Conservation (phyloP, 2,329 filamentous ascomycete species). For the Xylariaceae sp. region DNA sequence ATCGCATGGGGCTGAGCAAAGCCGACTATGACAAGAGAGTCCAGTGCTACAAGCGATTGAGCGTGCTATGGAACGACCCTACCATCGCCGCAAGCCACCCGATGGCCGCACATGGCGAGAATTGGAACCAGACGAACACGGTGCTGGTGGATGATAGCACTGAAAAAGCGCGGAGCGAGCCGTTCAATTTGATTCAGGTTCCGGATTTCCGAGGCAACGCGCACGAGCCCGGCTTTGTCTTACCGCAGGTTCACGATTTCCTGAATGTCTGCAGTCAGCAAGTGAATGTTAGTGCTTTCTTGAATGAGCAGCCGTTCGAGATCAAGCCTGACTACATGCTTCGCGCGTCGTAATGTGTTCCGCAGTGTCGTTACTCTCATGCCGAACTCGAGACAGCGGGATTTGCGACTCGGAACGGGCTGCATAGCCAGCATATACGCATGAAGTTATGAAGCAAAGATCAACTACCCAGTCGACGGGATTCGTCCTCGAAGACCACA, state of each 20-base stretch:
- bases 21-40: slow-evolving; percentile 66
- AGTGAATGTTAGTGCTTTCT: slow-evolving; percentile 59
- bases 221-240: slow-evolving; percentile 41
- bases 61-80: slow-evolving; percentile 62
- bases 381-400: not conserved
- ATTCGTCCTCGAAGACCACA: too few species aligned
- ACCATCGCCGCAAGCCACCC: slow-evolving; percentile 44
- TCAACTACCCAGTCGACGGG: not conserved
- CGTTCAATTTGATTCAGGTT: slow-evolving; percentile 74
- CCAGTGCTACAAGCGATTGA: slow-evolving; percentile 86
- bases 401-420: not conserved
- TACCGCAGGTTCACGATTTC: slow-evolving; percentile 60
- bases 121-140: slow-evolving; percentile 82
- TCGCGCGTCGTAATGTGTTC: not conserved
- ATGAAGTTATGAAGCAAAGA: slow-evolving; percentile 1
- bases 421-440: not conserved
- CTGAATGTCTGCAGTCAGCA: slow-evolving; percentile 52
- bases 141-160: slow-evolving; percentile 81
- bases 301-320: slow-evolving; percentile 49
- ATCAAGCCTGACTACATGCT: slow-evolving; percentile 31
- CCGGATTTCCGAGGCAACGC: slow-evolving; percentile 64
- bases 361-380: not conserved
- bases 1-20: slow-evolving; percentile 63
- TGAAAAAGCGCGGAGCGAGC: slow-evolving; percentile 78
- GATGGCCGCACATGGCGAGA: slow-evolving; percentile 34